Evolutionary conservation across 805 yeast genomes (phyloP).

Genomic region (Millerago galiae): DNA sequence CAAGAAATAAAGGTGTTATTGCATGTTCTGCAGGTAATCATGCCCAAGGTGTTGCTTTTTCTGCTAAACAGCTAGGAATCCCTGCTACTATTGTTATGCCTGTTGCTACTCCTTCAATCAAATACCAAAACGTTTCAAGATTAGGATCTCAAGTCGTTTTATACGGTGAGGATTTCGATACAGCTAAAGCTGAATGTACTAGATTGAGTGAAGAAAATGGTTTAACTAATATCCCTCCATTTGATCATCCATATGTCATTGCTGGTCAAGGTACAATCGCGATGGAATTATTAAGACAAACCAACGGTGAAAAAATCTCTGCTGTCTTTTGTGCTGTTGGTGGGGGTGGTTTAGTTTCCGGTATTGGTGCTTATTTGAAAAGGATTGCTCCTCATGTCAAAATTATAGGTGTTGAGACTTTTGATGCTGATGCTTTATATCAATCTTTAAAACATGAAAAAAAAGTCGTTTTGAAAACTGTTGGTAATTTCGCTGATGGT

Average conservation of each 20-base stretch:
- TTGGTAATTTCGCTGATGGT: conserved; percentile 98
- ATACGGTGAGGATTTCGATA: conserved; percentile 89
- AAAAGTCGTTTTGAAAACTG: conserved; percentile 54
- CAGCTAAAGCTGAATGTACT: conserved; percentile 88
- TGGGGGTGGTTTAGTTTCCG: conserved; percentile 95
- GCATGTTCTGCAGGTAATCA: conserved; percentile 99
- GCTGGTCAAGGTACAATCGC: conserved; percentile 99
- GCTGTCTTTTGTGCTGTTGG: conserved; percentile 94
- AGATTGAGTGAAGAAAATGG: conserved; percentile 64
- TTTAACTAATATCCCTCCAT: conserved; percentile 91
- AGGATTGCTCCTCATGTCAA: conserved; percentile 97
- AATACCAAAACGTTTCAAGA: conserved; percentile 84
- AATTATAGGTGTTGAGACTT: conserved; percentile 92
- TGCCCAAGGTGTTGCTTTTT: conserved; percentile 97
- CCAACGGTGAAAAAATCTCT: conserved; percentile 63
- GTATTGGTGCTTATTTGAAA: conserved; percentile 83
- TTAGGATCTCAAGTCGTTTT: conserved; percentile 92
- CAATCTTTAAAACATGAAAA: conserved; percentile 55
- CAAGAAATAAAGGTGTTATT: conserved; percentile 77
- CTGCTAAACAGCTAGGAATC: conserved; percentile 77
- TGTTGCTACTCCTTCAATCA: conserved; percentile 90
- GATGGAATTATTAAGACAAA: conserved; percentile 84
- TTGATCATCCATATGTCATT: conserved; percentile 94
- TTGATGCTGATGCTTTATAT: conserved; percentile 89
- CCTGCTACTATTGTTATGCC: conserved; percentile 99